Evolutionary conservation across 495 filamentous ascomycete species (phyloP), one percentile per base, ranked within the genome.

Genomic region (Penicillium canariense): DNA sequence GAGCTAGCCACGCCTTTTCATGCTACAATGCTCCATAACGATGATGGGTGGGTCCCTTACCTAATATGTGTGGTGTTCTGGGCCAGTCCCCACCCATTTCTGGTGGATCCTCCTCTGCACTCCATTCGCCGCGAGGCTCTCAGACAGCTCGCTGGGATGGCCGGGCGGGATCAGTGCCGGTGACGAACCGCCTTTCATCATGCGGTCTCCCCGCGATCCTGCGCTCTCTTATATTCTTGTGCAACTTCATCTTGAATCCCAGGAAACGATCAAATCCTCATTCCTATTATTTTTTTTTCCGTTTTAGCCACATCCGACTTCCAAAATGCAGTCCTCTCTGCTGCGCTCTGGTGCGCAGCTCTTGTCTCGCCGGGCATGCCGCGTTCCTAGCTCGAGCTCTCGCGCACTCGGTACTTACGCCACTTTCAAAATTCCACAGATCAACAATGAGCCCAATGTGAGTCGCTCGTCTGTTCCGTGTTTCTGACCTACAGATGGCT

Each of bases 371-470:
- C 54, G 63, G 18, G 52, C 59, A 52, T 62, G 50, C 60, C 61
- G 66, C 61, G 45, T 66, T 38, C 60, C 63, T 23, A 60, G 58
- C 59, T 40, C 61, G 15, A 60, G 50, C 60, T 50, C 58, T 8
- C 68, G 72, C 15, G 53, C 67, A 11, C 71, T 78, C 66, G 71
- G 72, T 48, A 77, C 76, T 23, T 81, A 91, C 45, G 90, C 90
- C 32, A 77, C 83, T 40, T 97, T 97, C 80, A 95, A 88, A 74
- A 81, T 91, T 22, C 94, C 94, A 40, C 86, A 83, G 56, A 81
- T 96, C 52, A 78, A 86, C 61, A 98, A 98, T 63, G 94, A 98
- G 72, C 90, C 89, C 17, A 98, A 96, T 66, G 94, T 96, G 76
- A 67, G 89, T 77, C 43, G n/a, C 15, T 17, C 26, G 39, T 30